These are phyloP conservation scores for Huntiella decipiens DNA, from an alignment of 2,329 filamentous ascomycete species.

Conservation along the genomic window DNA sequence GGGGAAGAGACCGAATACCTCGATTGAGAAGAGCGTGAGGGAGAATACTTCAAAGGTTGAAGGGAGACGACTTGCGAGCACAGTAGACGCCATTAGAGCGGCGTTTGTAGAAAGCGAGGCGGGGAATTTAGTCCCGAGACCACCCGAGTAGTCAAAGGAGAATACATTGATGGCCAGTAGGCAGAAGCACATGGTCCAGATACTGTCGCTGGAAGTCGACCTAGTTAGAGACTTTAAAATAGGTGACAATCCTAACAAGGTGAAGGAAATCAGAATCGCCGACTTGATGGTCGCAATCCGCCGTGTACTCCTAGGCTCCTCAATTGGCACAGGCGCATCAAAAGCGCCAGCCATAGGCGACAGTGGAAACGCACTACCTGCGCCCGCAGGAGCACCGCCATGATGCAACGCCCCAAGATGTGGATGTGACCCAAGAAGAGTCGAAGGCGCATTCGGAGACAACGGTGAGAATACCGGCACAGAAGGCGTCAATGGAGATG, in stretches of 20 bases:
- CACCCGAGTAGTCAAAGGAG: constrained; percentile 87
- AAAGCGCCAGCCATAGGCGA: constrained; percentile 13
- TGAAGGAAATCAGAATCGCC: constrained; percentile 79
- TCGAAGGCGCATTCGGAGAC: constrained; percentile 9
- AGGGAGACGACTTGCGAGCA: constrained; percentile 73
- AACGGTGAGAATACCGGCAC: constrained; percentile 16
- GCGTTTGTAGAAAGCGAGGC: constrained; percentile 80
- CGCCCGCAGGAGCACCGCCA: constrained; percentile 11
- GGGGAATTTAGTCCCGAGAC: constrained; percentile 42
- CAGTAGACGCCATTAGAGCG: constrained; percentile 87
- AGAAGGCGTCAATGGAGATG: constrained; percentile 27
- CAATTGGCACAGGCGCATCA: constrained; percentile 17
- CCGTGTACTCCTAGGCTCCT: constrained; percentile 27
- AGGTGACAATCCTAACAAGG: constrained; percentile 74
- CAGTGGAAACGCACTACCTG: constrained; percentile 10
- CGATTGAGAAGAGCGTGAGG: constrained; percentile 85
- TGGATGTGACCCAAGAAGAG: background rate
- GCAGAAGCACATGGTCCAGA: constrained; percentile 93
- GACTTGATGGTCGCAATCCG: constrained; percentile 73
- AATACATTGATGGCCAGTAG: constrained; percentile 89
- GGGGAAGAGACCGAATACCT: constrained; percentile 94
- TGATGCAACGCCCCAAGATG: too few species aligned
- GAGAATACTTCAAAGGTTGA: constrained; percentile 90
- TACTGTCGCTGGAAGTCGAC: constrained; percentile 82
- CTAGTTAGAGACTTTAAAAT: constrained; percentile 92